A percentile compares a stretch with the other conserved stretches of the same genome.
Evolutionary conservation across 495 filamentous ascomycete genomes (phyloP).

Genomic region (Arthonia radiata): DNA sequence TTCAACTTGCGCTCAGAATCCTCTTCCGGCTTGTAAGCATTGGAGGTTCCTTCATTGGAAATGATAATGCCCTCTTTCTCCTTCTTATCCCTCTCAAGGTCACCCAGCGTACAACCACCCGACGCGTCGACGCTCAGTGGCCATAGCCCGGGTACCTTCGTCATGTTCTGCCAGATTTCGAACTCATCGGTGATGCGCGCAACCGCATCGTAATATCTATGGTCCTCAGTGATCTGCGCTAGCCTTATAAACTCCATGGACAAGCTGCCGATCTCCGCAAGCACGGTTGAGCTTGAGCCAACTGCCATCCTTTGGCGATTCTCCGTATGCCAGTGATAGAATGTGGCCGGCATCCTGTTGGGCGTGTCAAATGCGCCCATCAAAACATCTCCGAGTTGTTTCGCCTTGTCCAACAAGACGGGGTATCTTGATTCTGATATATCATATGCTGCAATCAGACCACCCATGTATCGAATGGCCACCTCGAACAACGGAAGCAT

Average conservation of each 20-base stretch:
- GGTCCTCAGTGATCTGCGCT: conserved; percentile 66
- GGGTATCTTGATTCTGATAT: conserved; percentile 32
- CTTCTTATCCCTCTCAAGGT: too few relatives aligned
- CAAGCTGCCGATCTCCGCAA: conserved; percentile 76
- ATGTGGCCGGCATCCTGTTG: conserved; percentile 79
- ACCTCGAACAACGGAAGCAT: conserved; percentile 21
- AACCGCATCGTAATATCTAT: conserved; percentile 86
- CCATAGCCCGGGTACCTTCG: conserved; percentile 61
- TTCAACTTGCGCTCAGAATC: too few relatives aligned
- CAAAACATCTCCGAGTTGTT: conserved; percentile 67
- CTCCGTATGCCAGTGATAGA: conserved; percentile 63
- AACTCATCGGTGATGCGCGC: conserved; percentile 77
- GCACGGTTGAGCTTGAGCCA: conserved; percentile 29
- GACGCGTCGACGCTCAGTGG: conserved; percentile 58
- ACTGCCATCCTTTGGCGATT: conserved; percentile 16
- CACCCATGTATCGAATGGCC: conserved; percentile 17
- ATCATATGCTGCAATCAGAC: conserved; percentile 17
- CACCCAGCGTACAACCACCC: too few relatives aligned
- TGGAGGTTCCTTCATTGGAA: too few relatives aligned
- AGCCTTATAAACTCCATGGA: conserved; percentile 89
- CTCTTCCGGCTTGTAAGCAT: too few relatives aligned
- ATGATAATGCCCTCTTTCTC: too few relatives aligned
- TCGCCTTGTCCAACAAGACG: conserved; percentile 60
- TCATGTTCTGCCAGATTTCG: conserved; percentile 51
- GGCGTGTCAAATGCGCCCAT: conserved; percentile 91